Percentiles rank a stretch among this genome's conserved stretches.
Evolutionary conservation across 192 early-diverging fungal genomes (phyloP).

Genomic region (Podila horticola): DNA sequence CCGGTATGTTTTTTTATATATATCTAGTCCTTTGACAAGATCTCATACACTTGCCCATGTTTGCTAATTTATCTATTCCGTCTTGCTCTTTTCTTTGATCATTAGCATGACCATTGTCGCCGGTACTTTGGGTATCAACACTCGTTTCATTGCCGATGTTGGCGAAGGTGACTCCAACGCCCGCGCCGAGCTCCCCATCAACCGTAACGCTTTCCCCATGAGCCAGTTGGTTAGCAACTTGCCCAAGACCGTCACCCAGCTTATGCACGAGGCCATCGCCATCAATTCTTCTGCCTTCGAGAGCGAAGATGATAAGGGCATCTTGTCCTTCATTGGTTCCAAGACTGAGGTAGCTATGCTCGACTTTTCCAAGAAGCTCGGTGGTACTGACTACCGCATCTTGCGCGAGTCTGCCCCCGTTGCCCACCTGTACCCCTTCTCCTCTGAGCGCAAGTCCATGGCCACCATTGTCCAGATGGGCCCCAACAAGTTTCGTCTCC

Average conservation of each 20-base stretch:
- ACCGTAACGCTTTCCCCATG: slow-evolving; percentile 59
- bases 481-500: slow-evolving; percentile 70
- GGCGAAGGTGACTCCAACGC: slow-evolving; percentile 39
- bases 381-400: slow-evolving; percentile 68
- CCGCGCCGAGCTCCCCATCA: slow-evolving; percentile 40
- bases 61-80: background rate
- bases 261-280: slow-evolving; percentile 76
- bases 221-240: slow-evolving; percentile 58
- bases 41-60: background rate
- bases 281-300: slow-evolving; percentile 85
- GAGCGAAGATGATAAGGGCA: slow-evolving; percentile 58
- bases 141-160: slow-evolving; percentile 54
- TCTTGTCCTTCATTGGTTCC: slow-evolving; percentile 79
- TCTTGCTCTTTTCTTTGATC: background rate
- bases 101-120: slow-evolving; percentile 90
- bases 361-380: slow-evolving; percentile 72
- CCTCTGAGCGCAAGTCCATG: slow-evolving; percentile 93
- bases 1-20: slow-evolving; percentile 42
- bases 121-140: slow-evolving; percentile 71
- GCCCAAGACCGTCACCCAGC: slow-evolving; percentile 53
- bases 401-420: slow-evolving; percentile 69
- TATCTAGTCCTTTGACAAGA: background rate
- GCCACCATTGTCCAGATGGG: slow-evolving; percentile 72
- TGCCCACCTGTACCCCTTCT: slow-evolving; percentile 88
- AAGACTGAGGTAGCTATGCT: slow-evolving; percentile 96